Conservation (phyloP, 2,329 filamentous ascomycete genomes). For the Sordariomycetes sp. region DNA sequence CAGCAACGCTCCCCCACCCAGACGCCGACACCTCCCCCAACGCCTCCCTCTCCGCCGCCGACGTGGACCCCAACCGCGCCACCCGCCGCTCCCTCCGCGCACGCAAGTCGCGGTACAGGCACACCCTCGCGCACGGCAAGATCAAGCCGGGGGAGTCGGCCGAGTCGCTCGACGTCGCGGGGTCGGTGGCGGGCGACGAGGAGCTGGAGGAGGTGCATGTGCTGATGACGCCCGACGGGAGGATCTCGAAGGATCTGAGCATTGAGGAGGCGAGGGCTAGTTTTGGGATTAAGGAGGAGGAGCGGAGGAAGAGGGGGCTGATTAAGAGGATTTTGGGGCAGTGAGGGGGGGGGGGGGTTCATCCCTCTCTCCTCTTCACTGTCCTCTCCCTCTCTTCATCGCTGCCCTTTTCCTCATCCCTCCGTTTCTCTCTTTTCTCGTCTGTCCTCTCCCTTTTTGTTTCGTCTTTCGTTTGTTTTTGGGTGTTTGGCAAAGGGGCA, state of each 20-base stretch:
- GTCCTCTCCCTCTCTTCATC: too few relatives aligned
- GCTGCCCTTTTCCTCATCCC: too few relatives aligned
- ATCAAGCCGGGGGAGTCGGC: slow-evolving; percentile 14
- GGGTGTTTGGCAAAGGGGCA: too few relatives aligned
- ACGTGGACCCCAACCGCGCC: slow-evolving; percentile 29
- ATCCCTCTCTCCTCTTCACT: too few relatives aligned
- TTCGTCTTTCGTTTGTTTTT: too few relatives aligned
- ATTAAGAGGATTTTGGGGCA: background rate
- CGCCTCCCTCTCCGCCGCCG: slow-evolving; percentile 41
- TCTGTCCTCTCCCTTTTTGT: too few relatives aligned
- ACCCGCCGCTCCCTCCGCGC: slow-evolving; percentile 27
- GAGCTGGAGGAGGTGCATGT: slow-evolving; percentile 1
- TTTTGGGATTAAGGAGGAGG: background rate
- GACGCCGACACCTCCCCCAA: slow-evolving; percentile 44
- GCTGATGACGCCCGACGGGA: slow-evolving; percentile 2
- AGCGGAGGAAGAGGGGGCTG: slow-evolving; percentile 1
- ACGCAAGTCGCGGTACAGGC: background rate
- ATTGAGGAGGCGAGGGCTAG: background rate
- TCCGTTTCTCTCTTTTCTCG: too few relatives aligned
- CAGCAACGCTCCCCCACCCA: slow-evolving; percentile 50
- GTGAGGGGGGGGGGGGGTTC: too few relatives aligned
- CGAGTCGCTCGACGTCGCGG: slow-evolving; percentile 10
- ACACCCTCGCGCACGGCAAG: slow-evolving; percentile 30
- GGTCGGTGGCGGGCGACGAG: slow-evolving; percentile 9
- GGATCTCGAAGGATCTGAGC: slow-evolving; percentile 2